phyloP scores from a whole-genome alignment of 441 rosid genomes.

The Syzygium malaccense region DNA sequence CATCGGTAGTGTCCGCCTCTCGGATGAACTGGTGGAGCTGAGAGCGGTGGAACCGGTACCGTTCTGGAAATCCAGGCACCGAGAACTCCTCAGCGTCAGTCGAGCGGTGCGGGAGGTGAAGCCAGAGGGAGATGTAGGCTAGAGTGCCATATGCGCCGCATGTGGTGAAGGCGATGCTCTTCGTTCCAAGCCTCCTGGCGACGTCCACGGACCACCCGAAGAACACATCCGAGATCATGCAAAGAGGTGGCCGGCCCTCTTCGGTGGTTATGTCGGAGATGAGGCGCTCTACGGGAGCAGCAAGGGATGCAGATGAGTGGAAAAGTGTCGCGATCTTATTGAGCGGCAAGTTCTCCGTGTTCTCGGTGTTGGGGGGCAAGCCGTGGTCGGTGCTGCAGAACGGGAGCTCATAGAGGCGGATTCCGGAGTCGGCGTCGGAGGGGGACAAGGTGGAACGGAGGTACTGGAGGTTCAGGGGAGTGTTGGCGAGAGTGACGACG shows the following conservation, averaged over 20 bases:
- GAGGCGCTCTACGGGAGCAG: background rate
- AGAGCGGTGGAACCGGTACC: background rate
- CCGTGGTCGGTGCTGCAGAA: background rate
- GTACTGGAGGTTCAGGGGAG: background rate
- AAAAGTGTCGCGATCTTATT: background rate
- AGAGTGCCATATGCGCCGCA: slow-evolving; percentile 5
- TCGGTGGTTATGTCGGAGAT: background rate
- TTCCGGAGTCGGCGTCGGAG: background rate
- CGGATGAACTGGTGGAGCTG: background rate
- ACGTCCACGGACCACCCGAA: background rate
- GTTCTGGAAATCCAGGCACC: slow-evolving; percentile 9
- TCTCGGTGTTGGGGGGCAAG: background rate
- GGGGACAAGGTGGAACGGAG: background rate
- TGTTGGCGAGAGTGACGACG: background rate
- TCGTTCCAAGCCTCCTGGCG: background rate
- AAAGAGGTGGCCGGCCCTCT: background rate
- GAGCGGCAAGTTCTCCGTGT: background rate
- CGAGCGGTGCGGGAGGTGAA: background rate
- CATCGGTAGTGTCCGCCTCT: background rate
- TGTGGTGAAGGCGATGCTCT: background rate
- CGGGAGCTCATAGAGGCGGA: background rate
- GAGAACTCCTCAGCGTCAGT: background rate
- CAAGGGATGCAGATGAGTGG: background rate
- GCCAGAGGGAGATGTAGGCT: background rate
- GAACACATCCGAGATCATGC: background rate